Conservation (phyloP, 208 protist genomes). For the Leptomonas seymouri region DNA sequence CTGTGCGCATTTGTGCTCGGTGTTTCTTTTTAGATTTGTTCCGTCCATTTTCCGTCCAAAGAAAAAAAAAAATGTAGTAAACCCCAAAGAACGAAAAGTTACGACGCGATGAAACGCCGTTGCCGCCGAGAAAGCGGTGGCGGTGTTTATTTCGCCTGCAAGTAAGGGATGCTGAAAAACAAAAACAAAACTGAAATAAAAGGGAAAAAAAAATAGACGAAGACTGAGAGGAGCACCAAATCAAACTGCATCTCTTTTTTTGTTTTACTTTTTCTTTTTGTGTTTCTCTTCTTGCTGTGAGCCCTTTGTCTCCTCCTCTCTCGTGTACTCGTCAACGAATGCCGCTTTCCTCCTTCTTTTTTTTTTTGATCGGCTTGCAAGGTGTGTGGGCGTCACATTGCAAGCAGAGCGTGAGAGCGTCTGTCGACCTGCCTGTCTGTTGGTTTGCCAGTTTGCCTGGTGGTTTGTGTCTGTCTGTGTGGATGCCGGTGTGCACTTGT, state of each 20-base stretch:
- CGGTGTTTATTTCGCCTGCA: not conserved
- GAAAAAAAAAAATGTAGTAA: not conserved
- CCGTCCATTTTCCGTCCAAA: not conserved
- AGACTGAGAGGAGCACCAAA: slow-evolving; percentile 11
- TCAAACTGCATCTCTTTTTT: slow-evolving; percentile 2
- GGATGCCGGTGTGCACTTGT: not conserved
- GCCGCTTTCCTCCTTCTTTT: slow-evolving; percentile 2
- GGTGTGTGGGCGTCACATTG: not conserved
- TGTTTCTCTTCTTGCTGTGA: not conserved
- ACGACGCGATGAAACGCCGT: not conserved
- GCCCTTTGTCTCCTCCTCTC: not conserved
- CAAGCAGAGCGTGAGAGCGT: too few species aligned
- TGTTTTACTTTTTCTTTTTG: not conserved
- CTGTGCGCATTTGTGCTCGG: too few species aligned
- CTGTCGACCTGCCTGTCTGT: too few species aligned
- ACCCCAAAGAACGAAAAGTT: not conserved
- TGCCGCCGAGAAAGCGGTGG: not conserved
- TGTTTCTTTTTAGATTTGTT: not conserved
- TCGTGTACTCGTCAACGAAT: too few species aligned
- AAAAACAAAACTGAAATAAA: too few species aligned
- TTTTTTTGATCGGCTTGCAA: not conserved
- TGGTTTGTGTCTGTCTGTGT: too few species aligned
- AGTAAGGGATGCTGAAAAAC: not conserved
- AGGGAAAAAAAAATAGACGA: too few species aligned
- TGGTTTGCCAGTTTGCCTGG: too few species aligned